A percentile compares a stretch with the other conserved stretches of the same genome.
Conservation (phyloP, 805 yeast species). For the Metschnikowia lachancei region DNA sequence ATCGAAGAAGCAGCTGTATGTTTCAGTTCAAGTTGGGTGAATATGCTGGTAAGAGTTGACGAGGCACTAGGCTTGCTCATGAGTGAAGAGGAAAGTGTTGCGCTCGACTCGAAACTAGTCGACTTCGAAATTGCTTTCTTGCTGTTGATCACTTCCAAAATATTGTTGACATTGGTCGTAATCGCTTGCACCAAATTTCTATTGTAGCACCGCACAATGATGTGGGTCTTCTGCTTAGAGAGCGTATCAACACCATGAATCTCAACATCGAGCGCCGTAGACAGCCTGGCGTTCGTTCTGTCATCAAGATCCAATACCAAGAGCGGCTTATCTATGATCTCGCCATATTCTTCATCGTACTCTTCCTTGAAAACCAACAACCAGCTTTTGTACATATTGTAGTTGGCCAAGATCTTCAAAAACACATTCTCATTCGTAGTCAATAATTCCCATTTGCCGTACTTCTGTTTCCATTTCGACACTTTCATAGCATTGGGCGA, state of each 20-base stretch:
- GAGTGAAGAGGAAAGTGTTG: slow-evolving; percentile 37
- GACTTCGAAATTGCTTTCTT: slow-evolving; percentile 11
- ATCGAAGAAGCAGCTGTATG: slow-evolving; percentile 17
- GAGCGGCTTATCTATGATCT: slow-evolving; percentile 36
- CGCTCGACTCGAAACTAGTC: slow-evolving; percentile 21
- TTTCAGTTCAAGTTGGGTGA: slow-evolving; percentile 12
- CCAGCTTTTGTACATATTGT: slow-evolving; percentile 36
- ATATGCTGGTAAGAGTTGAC: slow-evolving; percentile 22
- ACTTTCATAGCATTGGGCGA: slow-evolving; percentile 37
- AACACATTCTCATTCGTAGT: slow-evolving; percentile 37
- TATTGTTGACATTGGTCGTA: slow-evolving; percentile 26
- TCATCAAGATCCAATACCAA: slow-evolving; percentile 32
- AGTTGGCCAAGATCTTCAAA: slow-evolving; percentile 38
- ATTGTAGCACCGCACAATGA: slow-evolving; percentile 35
- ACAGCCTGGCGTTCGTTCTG: slow-evolving; percentile 28
- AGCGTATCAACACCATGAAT: slow-evolving; percentile 33
- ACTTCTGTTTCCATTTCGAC: slow-evolving; percentile 42
- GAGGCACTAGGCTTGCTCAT: slow-evolving; percentile 32
- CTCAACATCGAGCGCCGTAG: slow-evolving; percentile 42
- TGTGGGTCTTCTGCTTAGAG: slow-evolving; percentile 26
- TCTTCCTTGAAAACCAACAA: slow-evolving; percentile 42
- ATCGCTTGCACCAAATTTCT: slow-evolving; percentile 27
- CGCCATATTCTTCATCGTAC: slow-evolving; percentile 28
- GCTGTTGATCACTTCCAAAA: slow-evolving; percentile 25
- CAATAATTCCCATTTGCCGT: slow-evolving; percentile 46